A percentile compares a stretch with the other conserved stretches of the same genome.
These are phyloP conservation scores for Myxozyma neglecta DNA, from an alignment of 805 yeast species.

Conservation along the genomic window DNA sequence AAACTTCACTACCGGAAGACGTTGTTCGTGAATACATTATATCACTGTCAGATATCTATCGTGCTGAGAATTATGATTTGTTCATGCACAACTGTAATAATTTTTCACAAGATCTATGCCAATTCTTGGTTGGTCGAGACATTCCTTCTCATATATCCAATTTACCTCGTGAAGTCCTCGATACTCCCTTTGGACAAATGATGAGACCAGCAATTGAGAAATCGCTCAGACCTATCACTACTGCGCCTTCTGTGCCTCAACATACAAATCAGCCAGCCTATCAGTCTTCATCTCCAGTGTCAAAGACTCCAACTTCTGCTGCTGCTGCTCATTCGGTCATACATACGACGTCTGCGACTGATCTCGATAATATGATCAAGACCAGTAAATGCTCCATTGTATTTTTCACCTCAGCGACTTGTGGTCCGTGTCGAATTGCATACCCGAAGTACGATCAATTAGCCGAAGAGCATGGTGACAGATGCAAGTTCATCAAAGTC, in stretches of 20 bases:
- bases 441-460: conserved; percentile 33
- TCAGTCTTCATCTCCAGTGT: background rate
- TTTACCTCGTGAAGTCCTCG: conserved; percentile 54
- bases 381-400: conserved; percentile 21
- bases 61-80: conserved; percentile 53
- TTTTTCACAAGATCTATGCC: conserved; percentile 57
- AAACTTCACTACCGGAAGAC: conserved; percentile 53
- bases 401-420: conserved; percentile 34
- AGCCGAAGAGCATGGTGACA: conserved; percentile 18
- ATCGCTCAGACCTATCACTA: conserved; percentile 35
- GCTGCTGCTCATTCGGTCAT: conserved; percentile 12
- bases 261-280: background rate
- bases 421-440: conserved; percentile 33
- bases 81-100: conserved; percentile 69
- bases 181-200: conserved; percentile 54
- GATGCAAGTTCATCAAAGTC: conserved; percentile 31
- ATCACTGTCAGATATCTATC: conserved; percentile 51
- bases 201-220: conserved; percentile 42
- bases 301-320: background rate
- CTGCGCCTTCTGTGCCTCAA: conserved; percentile 25
- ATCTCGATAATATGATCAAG: conserved; percentile 20
- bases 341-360: conserved; percentile 17
- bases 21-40: conserved; percentile 54
- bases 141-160: conserved; percentile 55
- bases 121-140: conserved; percentile 56